Percentiles rank a stretch among this genome's conserved stretches.
These are phyloP conservation scores for Rhodocollybia butyracea DNA, from an alignment of 768 basidiomycete species.

Conservation along the genomic window DNA sequence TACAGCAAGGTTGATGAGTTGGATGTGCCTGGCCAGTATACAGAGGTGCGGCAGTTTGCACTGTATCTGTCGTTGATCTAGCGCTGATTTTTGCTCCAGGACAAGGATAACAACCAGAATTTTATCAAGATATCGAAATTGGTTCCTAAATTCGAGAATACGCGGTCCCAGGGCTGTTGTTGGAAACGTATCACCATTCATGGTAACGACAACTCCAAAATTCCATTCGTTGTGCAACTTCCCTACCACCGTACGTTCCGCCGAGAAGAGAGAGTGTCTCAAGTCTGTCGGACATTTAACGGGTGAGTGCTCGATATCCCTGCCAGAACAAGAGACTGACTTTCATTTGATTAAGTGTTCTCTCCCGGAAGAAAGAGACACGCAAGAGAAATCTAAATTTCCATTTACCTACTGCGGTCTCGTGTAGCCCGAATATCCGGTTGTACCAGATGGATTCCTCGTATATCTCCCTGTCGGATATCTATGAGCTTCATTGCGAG, in stretches of 20 bases:
- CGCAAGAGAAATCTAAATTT: constrained; percentile 89
- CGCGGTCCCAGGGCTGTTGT: constrained; percentile 78
- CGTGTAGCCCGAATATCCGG: constrained; percentile 78
- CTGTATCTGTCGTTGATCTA: not conserved
- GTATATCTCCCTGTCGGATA: constrained; percentile 86
- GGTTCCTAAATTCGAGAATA: constrained; percentile 86
- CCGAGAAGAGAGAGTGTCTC: constrained; percentile 89
- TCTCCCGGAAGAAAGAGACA: constrained; percentile 86
- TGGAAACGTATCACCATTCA: constrained; percentile 90
- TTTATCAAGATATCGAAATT: constrained; percentile 92
- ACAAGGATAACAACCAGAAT: constrained; percentile 90
- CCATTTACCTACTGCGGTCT: constrained; percentile 86
- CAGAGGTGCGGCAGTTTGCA: constrained; percentile 63
- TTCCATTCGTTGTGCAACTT: constrained; percentile 88
- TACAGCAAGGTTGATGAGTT: constrained; percentile 97
- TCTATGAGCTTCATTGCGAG: constrained; percentile 89
- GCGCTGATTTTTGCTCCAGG: constrained; percentile 41
- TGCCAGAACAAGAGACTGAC: constrained; percentile 1
- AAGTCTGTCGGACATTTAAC: constrained; percentile 93
- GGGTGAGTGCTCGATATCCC: constrained; percentile 45
- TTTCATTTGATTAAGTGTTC: constrained; percentile 47
- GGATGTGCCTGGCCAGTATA: constrained; percentile 98
- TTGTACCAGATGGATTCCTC: constrained; percentile 91
- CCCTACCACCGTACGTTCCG: constrained; percentile 83
- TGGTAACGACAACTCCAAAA: constrained; percentile 86